These are phyloP conservation scores for Setaria viridis DNA, from an alignment of 202 grass and related monocot species.

Conservation along the genomic window DNA sequence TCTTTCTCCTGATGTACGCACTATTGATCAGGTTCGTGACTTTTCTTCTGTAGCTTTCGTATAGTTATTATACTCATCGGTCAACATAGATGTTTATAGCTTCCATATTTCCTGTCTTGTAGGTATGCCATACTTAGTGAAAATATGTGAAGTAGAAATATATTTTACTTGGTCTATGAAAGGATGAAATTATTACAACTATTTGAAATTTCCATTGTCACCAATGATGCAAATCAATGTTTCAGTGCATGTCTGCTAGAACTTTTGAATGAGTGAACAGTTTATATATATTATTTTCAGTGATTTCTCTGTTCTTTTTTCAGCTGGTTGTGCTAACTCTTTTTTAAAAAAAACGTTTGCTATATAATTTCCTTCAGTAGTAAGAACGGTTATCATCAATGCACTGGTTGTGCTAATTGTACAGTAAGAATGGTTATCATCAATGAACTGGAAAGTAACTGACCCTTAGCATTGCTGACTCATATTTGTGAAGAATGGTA, in stretches of 20 bases:
- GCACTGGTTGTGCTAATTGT: background rate
- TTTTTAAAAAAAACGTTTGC: background rate
- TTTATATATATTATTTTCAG: background rate
- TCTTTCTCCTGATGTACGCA: constrained; percentile 92
- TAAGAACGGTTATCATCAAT: background rate
- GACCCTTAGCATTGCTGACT: constrained; percentile 9
- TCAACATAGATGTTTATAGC: background rate
- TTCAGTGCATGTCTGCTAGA: background rate
- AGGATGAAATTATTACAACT: background rate
- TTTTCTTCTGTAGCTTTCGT: constrained; percentile 29
- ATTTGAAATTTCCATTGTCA: constrained; percentile 22
- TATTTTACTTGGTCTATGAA: background rate
- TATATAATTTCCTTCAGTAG: background rate
- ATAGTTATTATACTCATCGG: background rate
- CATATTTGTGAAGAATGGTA: background rate
- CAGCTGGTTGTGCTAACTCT: background rate
- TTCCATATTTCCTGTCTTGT: constrained; percentile 10
- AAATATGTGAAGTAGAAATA: background rate
- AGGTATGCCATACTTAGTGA: background rate
- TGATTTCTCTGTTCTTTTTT: background rate
- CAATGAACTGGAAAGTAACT: background rate
- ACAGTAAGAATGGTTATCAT: background rate
- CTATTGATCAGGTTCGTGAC: constrained; percentile 83
- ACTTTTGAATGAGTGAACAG: background rate
- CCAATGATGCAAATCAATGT: constrained; percentile 3